These are phyloP conservation scores for Ceratocystis smalleyi DNA, from an alignment of 2,329 filamentous ascomycete species.

Conservation along the genomic window DNA sequence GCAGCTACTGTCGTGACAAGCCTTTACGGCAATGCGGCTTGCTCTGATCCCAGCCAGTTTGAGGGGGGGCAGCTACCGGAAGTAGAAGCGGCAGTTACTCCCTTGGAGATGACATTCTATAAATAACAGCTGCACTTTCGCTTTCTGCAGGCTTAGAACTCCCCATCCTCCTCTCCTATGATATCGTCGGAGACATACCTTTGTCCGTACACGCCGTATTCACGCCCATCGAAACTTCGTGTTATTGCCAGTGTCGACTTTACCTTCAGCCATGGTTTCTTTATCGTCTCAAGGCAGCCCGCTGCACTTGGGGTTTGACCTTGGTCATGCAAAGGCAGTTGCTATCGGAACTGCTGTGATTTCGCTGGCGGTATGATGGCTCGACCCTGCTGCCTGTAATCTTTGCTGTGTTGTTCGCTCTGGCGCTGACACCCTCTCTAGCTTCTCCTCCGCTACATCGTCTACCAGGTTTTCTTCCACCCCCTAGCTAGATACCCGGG, in stretches of 20 bases:
- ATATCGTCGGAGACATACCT: neutral
- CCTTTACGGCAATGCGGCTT: neutral
- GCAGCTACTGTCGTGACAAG: neutral
- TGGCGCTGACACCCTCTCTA: neutral
- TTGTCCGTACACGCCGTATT: neutral
- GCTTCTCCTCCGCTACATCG: slow-evolving; percentile 24
- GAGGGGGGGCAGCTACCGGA: neutral
- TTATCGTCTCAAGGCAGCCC: neutral
- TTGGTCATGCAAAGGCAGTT: neutral
- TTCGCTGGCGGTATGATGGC: neutral
- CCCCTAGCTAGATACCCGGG: slow-evolving; percentile 50
- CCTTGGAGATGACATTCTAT: neutral
- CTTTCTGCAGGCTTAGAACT: neutral
- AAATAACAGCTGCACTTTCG: neutral
- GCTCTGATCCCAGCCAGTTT: neutral
- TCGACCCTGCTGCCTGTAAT: neutral
- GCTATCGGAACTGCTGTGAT: neutral
- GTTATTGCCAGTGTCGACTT: neutral
- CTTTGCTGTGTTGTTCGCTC: neutral
- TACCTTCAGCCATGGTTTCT: neutral
- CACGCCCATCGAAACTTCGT: neutral
- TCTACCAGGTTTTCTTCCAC: slow-evolving; percentile 48
- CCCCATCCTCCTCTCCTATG: neutral
- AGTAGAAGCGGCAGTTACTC: neutral
- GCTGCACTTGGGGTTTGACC: neutral